Conservation (phyloP, 2,329 filamentous ascomycete genomes). For the Macrophomina tecta region DNA sequence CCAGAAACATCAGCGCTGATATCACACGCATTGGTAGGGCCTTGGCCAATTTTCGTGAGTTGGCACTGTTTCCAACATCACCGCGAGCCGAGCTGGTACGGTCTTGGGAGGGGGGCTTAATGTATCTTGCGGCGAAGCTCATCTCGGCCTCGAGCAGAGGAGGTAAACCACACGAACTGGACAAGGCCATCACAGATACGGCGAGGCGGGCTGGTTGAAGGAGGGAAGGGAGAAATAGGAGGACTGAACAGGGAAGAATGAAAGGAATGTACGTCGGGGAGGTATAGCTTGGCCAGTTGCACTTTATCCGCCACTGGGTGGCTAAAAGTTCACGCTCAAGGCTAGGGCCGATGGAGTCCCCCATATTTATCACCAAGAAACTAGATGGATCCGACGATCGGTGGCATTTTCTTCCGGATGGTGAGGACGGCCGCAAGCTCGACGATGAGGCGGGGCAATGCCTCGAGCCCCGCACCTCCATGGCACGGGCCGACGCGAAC, state of each 20-base stretch:
- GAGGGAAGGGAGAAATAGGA: not conserved
- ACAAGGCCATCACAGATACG: too few relatives aligned
- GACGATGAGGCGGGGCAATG: conserved; percentile 10
- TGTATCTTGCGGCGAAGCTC: too few relatives aligned
- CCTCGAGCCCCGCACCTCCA: not conserved
- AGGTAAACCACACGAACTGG: too few relatives aligned
- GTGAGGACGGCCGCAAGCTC: not conserved
- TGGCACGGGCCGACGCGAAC: not conserved
- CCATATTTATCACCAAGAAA: not conserved
- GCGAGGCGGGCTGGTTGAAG: not conserved
- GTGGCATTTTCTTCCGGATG: conserved; percentile 1
- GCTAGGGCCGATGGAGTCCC: not conserved
- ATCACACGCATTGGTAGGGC: too few relatives aligned
- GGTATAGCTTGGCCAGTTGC: not conserved
- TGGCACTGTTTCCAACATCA: too few relatives aligned
- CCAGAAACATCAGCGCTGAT: too few relatives aligned
- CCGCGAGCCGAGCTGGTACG: too few relatives aligned
- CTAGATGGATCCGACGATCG: not conserved
- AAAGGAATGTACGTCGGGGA: not conserved
- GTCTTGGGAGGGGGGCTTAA: too few relatives aligned
- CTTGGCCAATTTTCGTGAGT: too few relatives aligned
- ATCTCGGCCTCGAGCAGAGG: too few relatives aligned
- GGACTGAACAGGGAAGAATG: not conserved
- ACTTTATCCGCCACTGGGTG: not conserved
- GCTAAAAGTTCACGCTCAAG: conserved; percentile 1